phyloP scores from a whole-genome alignment of 2,329 filamentous ascomycete genomes.

The Beauveria asiatica region DNA sequence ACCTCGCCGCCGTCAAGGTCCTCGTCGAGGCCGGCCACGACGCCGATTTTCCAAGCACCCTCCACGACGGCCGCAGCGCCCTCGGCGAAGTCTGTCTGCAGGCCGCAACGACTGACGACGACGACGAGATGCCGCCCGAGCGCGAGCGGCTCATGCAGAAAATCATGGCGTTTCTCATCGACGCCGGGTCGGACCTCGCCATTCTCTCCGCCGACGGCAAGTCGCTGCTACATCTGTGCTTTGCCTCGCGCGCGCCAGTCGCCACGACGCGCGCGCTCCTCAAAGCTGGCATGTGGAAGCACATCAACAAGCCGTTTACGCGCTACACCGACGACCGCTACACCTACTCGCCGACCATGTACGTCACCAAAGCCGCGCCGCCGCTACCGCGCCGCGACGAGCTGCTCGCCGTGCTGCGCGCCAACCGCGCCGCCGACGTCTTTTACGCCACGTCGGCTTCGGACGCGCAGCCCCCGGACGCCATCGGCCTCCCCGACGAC shows the following conservation, averaged over 20 bases:
- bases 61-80: conserved; percentile 54
- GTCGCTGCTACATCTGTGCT: conserved; percentile 50
- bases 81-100: conserved; percentile 55
- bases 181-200: conserved; percentile 47
- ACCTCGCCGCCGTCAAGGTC: conserved; percentile 45
- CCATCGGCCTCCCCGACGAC: conserved; percentile 42
- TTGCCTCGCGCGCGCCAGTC: conserved; percentile 48
- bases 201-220: conserved; percentile 47
- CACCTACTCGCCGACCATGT: conserved; percentile 58
- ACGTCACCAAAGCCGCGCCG: conserved; percentile 40
- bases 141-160: conserved; percentile 48
- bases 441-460: conserved; percentile 43
- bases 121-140: conserved; percentile 33
- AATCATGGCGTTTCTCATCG: conserved; percentile 47
- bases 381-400: conserved; percentile 30
- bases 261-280: conserved; percentile 49
- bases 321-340: conserved; percentile 42
- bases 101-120: conserved; percentile 34
- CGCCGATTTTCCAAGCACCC: conserved; percentile 54
- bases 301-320: conserved; percentile 52
- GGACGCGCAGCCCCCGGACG: conserved; percentile 44
- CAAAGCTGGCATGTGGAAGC: conserved; percentile 56
- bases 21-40: conserved; percentile 53
- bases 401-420: conserved; percentile 39
- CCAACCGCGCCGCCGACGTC: conserved; percentile 44